These are phyloP conservation scores for Orychophragmus violaceus DNA, from an alignment of 345 rosid genomes.

Conservation along the genomic window DNA sequence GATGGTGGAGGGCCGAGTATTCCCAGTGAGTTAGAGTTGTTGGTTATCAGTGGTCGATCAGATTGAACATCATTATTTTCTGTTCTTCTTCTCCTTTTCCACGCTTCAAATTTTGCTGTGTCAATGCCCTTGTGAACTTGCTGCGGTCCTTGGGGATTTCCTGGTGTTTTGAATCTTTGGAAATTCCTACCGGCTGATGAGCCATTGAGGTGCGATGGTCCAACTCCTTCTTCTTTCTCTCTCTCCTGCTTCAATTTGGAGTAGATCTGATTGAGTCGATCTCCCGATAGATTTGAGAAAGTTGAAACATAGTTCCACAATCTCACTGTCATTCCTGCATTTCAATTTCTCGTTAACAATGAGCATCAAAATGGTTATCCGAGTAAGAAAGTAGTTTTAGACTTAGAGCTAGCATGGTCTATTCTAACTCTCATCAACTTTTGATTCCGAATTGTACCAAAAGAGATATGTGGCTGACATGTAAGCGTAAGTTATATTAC, in stretches of 20 bases:
- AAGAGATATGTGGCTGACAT: neutral
- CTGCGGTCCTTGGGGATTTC: constrained; percentile 42
- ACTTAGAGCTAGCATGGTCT: neutral
- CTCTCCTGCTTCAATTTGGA: constrained; percentile 79
- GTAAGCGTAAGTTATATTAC: constrained; percentile 17
- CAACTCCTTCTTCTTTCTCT: constrained; percentile 67
- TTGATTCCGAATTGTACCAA: neutral
- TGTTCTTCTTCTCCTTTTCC: constrained; percentile 81
- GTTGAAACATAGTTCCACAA: constrained; percentile 96
- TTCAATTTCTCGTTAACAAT: neutral
- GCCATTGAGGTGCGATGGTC: constrained; percentile 66
- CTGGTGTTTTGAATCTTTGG: constrained; percentile 45
- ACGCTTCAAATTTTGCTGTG: constrained; percentile 72
- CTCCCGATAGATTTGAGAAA: constrained; percentile 90
- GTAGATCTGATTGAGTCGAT: constrained; percentile 80
- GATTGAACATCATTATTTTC: constrained; percentile 36
- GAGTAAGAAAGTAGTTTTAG: neutral
- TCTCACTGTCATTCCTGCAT: constrained; percentile 80
- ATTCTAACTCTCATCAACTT: neutral
- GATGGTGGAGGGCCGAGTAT: constrained; percentile 96
- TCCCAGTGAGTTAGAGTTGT: constrained; percentile 77
- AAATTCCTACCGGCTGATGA: constrained; percentile 43
- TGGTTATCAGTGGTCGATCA: constrained; percentile 33
- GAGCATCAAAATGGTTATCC: neutral
- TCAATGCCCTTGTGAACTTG: constrained; percentile 56